phyloP scores from a whole-genome alignment of 352 stramenopile species.

The Phytopythium aichiense region DNA sequence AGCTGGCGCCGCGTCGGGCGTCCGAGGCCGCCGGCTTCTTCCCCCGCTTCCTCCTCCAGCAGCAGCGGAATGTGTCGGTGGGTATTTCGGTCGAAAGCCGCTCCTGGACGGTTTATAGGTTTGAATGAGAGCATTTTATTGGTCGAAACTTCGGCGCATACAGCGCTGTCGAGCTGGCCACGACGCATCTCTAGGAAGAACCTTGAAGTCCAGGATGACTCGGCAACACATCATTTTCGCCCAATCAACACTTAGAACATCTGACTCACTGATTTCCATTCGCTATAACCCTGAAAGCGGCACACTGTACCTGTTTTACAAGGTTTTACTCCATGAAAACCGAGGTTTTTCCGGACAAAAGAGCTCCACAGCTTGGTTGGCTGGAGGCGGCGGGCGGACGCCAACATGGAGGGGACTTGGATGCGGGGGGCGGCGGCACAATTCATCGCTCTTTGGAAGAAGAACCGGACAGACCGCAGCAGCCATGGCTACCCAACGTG shows the following conservation, averaged over 20 bases:
- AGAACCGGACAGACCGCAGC: slow-evolving; percentile 31
- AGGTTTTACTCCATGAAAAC: not conserved
- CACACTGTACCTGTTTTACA: slow-evolving; percentile 4
- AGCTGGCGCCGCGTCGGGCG: no score
- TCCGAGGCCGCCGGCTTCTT: no score
- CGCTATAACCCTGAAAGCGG: not conserved
- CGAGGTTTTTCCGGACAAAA: slow-evolving; percentile 2
- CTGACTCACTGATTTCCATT: not conserved
- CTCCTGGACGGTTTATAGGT: not conserved
- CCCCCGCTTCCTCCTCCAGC: not conserved
- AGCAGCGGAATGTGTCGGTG: no score
- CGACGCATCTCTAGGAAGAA: not conserved
- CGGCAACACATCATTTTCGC: not conserved
- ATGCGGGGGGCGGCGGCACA: slow-evolving; percentile 7
- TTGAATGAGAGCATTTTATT: not conserved
- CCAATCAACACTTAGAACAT: not conserved
- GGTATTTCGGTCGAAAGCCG: not conserved
- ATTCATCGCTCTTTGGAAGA: slow-evolving; percentile 46
- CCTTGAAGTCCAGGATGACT: not conserved
- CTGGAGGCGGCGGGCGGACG: slow-evolving; percentile 16
- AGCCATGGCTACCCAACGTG: slow-evolving; percentile 87
- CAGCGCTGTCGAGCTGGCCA: no score
- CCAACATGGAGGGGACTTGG: not conserved
- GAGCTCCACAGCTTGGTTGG: slow-evolving; percentile 6
- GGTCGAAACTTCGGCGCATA: not conserved